phyloP scores from a whole-genome alignment of 2,329 filamentous ascomycete genomes.

The Dactylonectria macrodidyma region DNA sequence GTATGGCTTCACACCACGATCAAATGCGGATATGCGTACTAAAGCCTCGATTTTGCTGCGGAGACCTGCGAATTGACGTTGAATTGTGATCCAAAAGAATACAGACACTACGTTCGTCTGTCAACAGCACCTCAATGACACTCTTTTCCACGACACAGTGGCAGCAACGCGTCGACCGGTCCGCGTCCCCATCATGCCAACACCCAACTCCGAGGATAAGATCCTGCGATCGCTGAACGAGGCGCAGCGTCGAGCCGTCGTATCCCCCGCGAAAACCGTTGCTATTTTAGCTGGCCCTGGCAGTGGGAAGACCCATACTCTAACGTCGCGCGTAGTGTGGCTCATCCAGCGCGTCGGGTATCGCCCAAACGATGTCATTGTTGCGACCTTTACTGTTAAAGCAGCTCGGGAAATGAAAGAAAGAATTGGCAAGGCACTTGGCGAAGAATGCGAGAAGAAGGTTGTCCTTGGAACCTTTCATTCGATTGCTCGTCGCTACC shows the following conservation, averaged over 20 bases:
- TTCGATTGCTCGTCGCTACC: constrained; percentile 88
- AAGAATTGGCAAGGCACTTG: constrained; percentile 86
- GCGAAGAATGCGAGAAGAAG: constrained; percentile 80
- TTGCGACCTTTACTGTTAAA: constrained; percentile 98
- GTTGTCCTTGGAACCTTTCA: constrained; percentile 95
- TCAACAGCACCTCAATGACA: constrained; percentile 34
- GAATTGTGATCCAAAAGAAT: neutral
- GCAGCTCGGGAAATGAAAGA: constrained; percentile 94
- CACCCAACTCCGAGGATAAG: constrained; percentile 43
- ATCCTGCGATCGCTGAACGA: constrained; percentile 67
- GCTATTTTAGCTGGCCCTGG: constrained; percentile 79
- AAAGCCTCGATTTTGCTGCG: neutral
- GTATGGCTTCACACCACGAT: neutral
- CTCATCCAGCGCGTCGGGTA: constrained; percentile 81
- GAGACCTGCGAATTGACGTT: neutral
- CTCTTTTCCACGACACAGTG: constrained; percentile 12
- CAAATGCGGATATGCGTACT: neutral
- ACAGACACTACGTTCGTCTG: constrained; percentile 11
- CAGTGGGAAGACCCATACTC: constrained; percentile 93
- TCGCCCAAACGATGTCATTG: constrained; percentile 89
- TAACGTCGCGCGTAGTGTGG: constrained; percentile 93
- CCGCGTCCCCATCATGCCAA: constrained; percentile 48
- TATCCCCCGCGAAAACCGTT: constrained; percentile 67
- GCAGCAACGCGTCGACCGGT: constrained; percentile 39
- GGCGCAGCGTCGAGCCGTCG: constrained; percentile 70